Conservation (phyloP, 768 basidiomycete genomes). For the Cystobasidium ongulense region DNA sequence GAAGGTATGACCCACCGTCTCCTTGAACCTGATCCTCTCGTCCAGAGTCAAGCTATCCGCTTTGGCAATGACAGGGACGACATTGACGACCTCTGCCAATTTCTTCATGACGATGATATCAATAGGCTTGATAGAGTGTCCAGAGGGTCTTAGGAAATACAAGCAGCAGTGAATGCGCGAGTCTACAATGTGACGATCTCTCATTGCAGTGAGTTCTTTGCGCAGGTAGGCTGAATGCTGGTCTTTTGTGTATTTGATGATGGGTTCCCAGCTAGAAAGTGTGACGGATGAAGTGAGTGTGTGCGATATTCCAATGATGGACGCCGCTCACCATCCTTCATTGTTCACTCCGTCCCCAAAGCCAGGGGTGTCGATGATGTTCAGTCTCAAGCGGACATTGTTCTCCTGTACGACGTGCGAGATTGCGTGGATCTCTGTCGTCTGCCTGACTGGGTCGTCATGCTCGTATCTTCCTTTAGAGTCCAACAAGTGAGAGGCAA, state of each 20-base stretch:
- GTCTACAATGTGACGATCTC: constrained; percentile 95
- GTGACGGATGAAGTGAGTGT: neutral
- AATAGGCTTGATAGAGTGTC: constrained; percentile 88
- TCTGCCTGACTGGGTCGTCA: constrained; percentile 84
- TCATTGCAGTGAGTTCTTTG: constrained; percentile 97
- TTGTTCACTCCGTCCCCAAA: constrained; percentile 99
- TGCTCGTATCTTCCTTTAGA: constrained; percentile 85
- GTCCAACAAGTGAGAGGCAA: constrained; percentile 95
- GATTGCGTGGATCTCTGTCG: constrained; percentile 89
- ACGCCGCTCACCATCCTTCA: constrained; percentile 70
- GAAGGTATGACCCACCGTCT: constrained; percentile 57
- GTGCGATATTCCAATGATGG: neutral
- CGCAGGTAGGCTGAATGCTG: constrained; percentile 97
- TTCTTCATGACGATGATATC: constrained; percentile 99
- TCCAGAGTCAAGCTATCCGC: constrained; percentile 86
- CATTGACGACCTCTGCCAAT: constrained; percentile 95
- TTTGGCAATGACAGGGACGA: constrained; percentile 99
- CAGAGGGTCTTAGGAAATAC: constrained; percentile 99
- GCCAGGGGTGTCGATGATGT: constrained; percentile 97
- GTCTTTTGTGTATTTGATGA: constrained; percentile 98
- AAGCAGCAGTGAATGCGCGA: constrained; percentile 96
- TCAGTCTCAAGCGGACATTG: constrained; percentile 83
- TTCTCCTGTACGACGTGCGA: constrained; percentile 97
- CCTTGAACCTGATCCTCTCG: constrained; percentile 86
- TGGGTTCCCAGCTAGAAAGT: constrained; percentile 83